phyloP scores from a whole-genome alignment of 2,329 filamentous ascomycete species.

The Stachybotrys chlorohalonatus region DNA sequence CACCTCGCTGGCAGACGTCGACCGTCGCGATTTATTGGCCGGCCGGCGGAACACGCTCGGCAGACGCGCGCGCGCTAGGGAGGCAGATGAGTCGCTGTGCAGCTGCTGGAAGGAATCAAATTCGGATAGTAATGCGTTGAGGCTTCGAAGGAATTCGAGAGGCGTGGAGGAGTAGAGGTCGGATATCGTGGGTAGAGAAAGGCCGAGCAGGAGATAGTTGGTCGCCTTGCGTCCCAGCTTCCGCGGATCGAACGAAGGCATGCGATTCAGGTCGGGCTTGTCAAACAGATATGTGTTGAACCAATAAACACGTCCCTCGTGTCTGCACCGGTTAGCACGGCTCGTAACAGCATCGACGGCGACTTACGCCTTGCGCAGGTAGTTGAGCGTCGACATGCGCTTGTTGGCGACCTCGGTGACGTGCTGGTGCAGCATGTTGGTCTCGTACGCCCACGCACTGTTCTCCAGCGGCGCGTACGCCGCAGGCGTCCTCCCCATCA shows the following conservation, averaged over 20 bases:
- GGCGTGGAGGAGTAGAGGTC: constrained; percentile 77
- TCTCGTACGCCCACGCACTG: constrained; percentile 3
- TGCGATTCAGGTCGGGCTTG: constrained; percentile 65
- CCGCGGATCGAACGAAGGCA: constrained; percentile 77
- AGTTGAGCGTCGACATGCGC: constrained; percentile 88
- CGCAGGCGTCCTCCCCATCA: constrained; percentile 33
- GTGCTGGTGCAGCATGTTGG: constrained; percentile 42
- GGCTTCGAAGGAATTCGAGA: constrained; percentile 75
- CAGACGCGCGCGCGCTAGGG: constrained; percentile 68
- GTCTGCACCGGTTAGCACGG: constrained; percentile 38
- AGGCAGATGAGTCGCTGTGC: constrained; percentile 69
- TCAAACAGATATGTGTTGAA: constrained; percentile 96
- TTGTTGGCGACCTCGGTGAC: constrained; percentile 84
- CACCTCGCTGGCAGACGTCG: constrained; percentile 38
- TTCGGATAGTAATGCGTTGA: constrained; percentile 79
- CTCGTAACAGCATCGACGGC: neutral
- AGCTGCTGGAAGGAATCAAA: constrained; percentile 91
- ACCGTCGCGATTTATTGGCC: constrained; percentile 46
- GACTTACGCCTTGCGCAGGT: constrained; percentile 79
- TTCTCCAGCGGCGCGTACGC: constrained; percentile 11
- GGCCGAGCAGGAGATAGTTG: constrained; percentile 85
- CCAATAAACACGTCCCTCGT: constrained; percentile 94
- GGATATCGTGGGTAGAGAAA: constrained; percentile 81
- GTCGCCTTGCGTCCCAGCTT: constrained; percentile 85
- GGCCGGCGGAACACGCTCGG: constrained; percentile 75